These are phyloP conservation scores for Gryganskiella cystojenkinii DNA, from an alignment of 192 early-diverging fungal species.

Conservation along the genomic window DNA sequence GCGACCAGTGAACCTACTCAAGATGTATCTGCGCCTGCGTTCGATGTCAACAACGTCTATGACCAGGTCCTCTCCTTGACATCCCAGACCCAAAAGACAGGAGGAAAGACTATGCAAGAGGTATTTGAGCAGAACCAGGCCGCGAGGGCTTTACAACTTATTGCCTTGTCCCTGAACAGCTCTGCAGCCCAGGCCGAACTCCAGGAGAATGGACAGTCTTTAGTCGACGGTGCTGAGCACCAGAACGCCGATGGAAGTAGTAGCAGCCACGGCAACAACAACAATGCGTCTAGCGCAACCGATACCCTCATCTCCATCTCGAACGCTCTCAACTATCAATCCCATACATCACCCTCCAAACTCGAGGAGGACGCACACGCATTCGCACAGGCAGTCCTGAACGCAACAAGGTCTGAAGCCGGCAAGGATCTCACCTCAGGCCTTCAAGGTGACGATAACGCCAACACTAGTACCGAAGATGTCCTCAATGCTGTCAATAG, in stretches of 20 bases:
- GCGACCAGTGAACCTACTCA: conserved; percentile 2
- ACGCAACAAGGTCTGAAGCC: conserved; percentile 19
- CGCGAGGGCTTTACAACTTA: conserved; percentile 32
- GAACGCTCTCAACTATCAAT: conserved; percentile 23
- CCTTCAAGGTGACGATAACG: no score
- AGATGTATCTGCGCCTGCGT: not conserved
- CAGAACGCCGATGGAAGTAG: not conserved
- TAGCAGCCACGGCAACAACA: no score
- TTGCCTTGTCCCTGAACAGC: conserved; percentile 32
- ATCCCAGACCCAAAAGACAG: conserved; percentile 14
- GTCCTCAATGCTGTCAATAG: no score
- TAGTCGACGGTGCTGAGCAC: not conserved
- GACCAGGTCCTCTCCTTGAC: conserved; percentile 29
- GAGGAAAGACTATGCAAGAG: conserved; percentile 25
- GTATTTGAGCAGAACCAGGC: conserved; percentile 35
- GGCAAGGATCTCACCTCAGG: not conserved
- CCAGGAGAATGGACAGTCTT: not conserved
- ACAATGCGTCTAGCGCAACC: conserved; percentile 1
- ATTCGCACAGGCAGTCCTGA: conserved; percentile 36
- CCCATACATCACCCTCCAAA: conserved; percentile 13
- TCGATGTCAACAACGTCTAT: conserved; percentile 30
- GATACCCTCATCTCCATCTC: conserved; percentile 23
- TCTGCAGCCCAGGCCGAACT: not conserved
- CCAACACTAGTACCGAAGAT: not conserved
- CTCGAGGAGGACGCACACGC: conserved; percentile 25